Conservation (phyloP, 164 flowering plant genomes). For the Hamamelis virginiana region DNA sequence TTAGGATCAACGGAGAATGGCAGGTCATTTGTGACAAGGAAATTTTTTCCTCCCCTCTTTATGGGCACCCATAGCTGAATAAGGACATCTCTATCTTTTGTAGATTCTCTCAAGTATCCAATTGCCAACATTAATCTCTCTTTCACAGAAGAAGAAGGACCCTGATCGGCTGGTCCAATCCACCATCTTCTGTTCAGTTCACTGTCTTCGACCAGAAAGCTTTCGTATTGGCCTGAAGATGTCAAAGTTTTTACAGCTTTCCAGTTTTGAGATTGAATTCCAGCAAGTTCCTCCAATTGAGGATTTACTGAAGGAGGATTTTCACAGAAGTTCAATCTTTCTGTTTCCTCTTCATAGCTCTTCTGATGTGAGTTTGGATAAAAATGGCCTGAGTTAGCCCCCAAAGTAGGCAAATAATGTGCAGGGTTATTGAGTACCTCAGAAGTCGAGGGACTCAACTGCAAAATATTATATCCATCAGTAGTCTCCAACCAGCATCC, state of each 20-base stretch:
- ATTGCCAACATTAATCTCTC: constrained; percentile 60
- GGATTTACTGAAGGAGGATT: constrained; percentile 10
- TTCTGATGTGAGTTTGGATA: constrained; percentile 12
- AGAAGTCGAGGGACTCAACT: constrained; percentile 21
- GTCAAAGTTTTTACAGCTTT: constrained; percentile 11
- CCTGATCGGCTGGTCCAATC: constrained; percentile 37
- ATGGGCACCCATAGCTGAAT: constrained; percentile 85
- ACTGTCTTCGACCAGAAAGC: constrained; percentile 19
- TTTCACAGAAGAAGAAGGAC: constrained; percentile 48
- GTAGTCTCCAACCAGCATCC: constrained; percentile 57
- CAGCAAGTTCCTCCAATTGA: constrained; percentile 15
- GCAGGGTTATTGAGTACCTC: constrained; percentile 9
- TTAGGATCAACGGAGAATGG: constrained; percentile 45
- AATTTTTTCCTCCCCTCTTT: constrained; percentile 39
- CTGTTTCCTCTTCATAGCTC: constrained; percentile 9
- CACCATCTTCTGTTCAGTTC: constrained; percentile 29
- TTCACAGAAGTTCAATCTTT: constrained; percentile 9
- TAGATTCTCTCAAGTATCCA: constrained; percentile 35
- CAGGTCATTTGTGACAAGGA: constrained; percentile 61
- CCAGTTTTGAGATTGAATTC: constrained; percentile 15
- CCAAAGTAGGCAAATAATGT: constrained; percentile 13
- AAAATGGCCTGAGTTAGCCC: constrained; percentile 6
- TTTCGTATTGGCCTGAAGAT: constrained; percentile 14
- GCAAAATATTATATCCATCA: constrained; percentile 28
- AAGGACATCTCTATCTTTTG: constrained; percentile 48